Percentiles rank a stretch among this genome's conserved stretches.
Conservation (phyloP, 2,329 filamentous ascomycete species). For the Acrocalymma vagum region DNA sequence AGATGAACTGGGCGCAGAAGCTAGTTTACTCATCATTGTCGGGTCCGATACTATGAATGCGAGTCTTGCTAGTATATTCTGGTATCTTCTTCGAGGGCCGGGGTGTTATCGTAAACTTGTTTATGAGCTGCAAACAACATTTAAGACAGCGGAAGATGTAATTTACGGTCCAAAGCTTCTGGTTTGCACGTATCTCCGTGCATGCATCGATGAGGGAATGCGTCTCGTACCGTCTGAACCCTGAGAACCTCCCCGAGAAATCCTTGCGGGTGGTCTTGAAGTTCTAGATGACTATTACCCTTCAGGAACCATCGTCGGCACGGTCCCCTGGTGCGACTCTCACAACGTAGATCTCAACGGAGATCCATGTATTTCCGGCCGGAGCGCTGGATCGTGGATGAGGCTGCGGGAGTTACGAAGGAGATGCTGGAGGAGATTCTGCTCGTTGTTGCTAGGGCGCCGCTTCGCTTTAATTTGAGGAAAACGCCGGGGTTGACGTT, state of each 20-base stretch:
- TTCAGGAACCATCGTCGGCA: conserved; percentile 25
- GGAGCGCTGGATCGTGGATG: conserved; percentile 27
- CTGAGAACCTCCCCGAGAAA: conserved; percentile 22
- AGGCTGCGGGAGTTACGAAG: conserved; percentile 28
- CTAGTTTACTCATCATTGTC: conserved; percentile 22
- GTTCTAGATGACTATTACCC: conserved; percentile 25
- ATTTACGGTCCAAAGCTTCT: conserved; percentile 12
- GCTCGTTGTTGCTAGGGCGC: conserved; percentile 19
- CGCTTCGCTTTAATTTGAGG: conserved; percentile 23
- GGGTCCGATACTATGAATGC: conserved; percentile 24
- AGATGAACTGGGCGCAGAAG: conserved; percentile 46
- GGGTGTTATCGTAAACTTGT: conserved; percentile 11
- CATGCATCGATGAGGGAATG: conserved; percentile 22
- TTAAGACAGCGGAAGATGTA: conserved; percentile 20
- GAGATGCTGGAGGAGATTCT: conserved; percentile 24
- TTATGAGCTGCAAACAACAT: conserved; percentile 14
- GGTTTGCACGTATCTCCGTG: conserved; percentile 22
- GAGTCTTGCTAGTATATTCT: conserved; percentile 17
- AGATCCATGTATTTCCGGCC: conserved; percentile 24
- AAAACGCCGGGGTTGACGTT: conserved; percentile 5
- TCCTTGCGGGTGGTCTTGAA: conserved; percentile 23
- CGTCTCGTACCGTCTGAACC: conserved; percentile 21
- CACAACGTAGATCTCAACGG: conserved; percentile 27
- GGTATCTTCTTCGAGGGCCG: conserved; percentile 18
- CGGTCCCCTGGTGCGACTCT: conserved; percentile 23